These are phyloP conservation scores for Pseudocercospora fuligena DNA, from an alignment of 2,329 filamentous ascomycete species.

Conservation along the genomic window DNA sequence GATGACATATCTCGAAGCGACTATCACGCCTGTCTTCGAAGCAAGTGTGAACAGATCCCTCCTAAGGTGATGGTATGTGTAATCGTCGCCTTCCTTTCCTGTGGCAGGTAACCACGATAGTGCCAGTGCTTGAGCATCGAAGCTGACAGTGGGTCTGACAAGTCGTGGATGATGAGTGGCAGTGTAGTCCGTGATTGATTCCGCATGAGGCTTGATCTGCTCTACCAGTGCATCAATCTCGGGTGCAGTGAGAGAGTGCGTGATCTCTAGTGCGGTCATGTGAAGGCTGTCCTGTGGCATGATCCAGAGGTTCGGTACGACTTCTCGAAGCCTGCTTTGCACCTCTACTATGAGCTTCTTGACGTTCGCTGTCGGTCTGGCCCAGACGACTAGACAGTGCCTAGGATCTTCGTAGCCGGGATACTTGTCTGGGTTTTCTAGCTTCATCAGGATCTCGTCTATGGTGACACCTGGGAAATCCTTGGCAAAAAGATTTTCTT, in stretches of 20 bases:
- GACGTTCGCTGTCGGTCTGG: slow-evolving; percentile 75
- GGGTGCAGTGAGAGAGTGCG: slow-evolving; percentile 73
- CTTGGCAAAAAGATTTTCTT: slow-evolving; percentile 69
- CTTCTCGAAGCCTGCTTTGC: slow-evolving; percentile 66
- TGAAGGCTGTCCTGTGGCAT: slow-evolving; percentile 82
- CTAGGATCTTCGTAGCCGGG: slow-evolving; percentile 75
- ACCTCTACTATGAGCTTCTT: slow-evolving; percentile 69
- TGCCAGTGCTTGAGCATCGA: slow-evolving; percentile 83
- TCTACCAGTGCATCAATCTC: slow-evolving; percentile 70
- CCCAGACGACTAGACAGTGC: slow-evolving; percentile 82
- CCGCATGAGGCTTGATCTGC: slow-evolving; percentile 60
- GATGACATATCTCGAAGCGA: slow-evolving; percentile 82
- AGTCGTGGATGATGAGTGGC: slow-evolving; percentile 71
- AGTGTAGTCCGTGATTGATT: slow-evolving; percentile 68
- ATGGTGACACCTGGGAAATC: slow-evolving; percentile 73
- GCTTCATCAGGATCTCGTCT: slow-evolving; percentile 74
- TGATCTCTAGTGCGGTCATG: slow-evolving; percentile 81
- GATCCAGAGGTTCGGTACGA: slow-evolving; percentile 82
- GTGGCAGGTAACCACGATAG: slow-evolving; percentile 84
- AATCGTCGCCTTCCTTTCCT: slow-evolving; percentile 68
- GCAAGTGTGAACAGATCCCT: slow-evolving; percentile 73
- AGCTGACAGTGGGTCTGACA: slow-evolving; percentile 81
- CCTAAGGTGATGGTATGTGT: slow-evolving; percentile 89
- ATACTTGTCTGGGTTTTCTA: slow-evolving; percentile 67
- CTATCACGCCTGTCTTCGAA: slow-evolving; percentile 63